Evolutionary conservation across 108 stramenopile species (phyloP).

Genomic region (Skeletonema grethae): DNA sequence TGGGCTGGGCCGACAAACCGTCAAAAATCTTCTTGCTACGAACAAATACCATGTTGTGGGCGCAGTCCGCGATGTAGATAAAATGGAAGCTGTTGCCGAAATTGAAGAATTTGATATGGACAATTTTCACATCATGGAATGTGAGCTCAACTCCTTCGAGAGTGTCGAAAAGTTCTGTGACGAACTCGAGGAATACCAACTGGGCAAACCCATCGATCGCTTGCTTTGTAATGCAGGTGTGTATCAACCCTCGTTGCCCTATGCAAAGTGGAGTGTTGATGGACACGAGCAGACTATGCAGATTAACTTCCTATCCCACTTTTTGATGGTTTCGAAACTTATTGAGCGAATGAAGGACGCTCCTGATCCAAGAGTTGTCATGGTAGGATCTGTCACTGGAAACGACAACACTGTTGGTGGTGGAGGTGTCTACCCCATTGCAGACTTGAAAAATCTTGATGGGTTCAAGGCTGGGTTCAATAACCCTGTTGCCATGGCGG

Average conservation of each 20-base stretch:
- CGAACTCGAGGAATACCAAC: constrained; percentile 68
- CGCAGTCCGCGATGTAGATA: constrained; percentile 83
- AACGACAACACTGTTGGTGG: constrained; percentile 93
- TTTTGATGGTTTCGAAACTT: constrained; percentile 77
- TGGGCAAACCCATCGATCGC: constrained; percentile 81
- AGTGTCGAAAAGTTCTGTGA: constrained; percentile 83
- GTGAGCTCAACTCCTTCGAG: constrained; percentile 87
- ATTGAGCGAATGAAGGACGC: constrained; percentile 71
- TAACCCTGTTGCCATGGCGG: constrained; percentile 88
- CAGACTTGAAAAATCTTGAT: constrained; percentile 85
- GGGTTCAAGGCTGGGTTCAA: constrained; percentile 85
- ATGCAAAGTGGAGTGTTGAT: constrained; percentile 89
- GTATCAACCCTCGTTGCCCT: constrained; percentile 80
- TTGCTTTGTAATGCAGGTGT: constrained; percentile 91
- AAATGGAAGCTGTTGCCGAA: constrained; percentile 91
- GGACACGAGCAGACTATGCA: constrained; percentile 92
- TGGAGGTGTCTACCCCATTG: constrained; percentile 91
- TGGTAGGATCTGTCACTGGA: constrained; percentile 90
- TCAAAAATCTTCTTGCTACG: constrained; percentile 75
- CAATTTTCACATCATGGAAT: constrained; percentile 85
- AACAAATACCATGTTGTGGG: constrained; percentile 88
- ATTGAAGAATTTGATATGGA: constrained; percentile 77
- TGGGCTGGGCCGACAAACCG: constrained; percentile 89
- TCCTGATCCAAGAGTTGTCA: constrained; percentile 73
- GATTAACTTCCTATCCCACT: constrained; percentile 89